Evolutionary conservation across 768 basidiomycete species (phyloP), one percentile per base, ranked within the genome.

Genomic region (Boletus subcaerulescens): DNA sequence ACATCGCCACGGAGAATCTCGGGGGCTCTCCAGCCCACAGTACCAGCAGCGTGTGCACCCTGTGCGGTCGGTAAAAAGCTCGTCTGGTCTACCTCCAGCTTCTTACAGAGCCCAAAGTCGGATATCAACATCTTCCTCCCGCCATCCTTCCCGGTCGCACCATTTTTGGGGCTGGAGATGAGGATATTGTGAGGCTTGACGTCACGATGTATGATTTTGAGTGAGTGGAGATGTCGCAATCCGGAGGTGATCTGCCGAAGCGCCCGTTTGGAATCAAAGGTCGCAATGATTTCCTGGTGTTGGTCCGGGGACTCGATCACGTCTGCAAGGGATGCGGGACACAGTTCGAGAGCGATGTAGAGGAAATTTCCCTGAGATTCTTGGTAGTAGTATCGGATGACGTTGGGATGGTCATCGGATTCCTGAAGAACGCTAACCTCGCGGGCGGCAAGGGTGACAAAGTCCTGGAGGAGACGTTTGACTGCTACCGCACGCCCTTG

Each of bases 121-220:
- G 94, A 97, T 54, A 94, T 95, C 56, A 95, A 74, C 92, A 95
- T 93, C 45, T 91, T 77, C 61, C 91, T 74, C 66, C 70, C 80
- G 45, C 69, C 72, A 62, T 67, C 74, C 65, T 66, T 73, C 57
- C 73, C 73, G 32, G 39, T 48, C 10, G 73, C 74, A 17, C 78
- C 81, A 47, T 76, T 78, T 63, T 87, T 89, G 3, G 83, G 81
- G 14, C 76, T 76, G 14, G 92, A 91, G 12, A 98, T 80, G 14
- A 99, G 82, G 52, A 99, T 98, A 65, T 99, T 99, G 70, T 95
- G 96, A 5, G 96, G 96, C 66, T 99, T 99, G 72, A 99, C 97
- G 69, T 98, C 96, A 32, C 96, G 84, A 74, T 98, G 96, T n/a
- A 98, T 85, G 54, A 98, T 89, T 73, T 96, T 97, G 64, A 98